Evolutionary conservation across 2,329 filamentous ascomycete species (phyloP).

Genomic region (Trichophyton verrucosum): DNA sequence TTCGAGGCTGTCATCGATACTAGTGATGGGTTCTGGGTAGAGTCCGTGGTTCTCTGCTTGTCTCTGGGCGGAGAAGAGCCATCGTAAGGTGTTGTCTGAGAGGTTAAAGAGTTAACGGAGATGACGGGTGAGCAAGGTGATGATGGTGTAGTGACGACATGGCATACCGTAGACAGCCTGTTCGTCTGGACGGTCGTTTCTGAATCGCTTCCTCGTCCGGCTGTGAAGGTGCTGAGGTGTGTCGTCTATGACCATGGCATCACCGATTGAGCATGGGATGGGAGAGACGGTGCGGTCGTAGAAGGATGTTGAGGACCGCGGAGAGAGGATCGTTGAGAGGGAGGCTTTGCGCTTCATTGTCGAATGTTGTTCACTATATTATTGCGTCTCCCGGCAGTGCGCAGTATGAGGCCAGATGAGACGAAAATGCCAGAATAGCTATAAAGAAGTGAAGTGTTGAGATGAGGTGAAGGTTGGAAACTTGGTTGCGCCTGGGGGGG

Average conservation of each 20-base stretch:
- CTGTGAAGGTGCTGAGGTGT: conserved; percentile 37
- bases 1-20: background rate
- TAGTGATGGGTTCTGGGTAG: conserved; percentile 11
- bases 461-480: background rate
- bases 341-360: conserved; percentile 52
- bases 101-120: conserved; percentile 12
- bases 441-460: background rate
- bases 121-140: background rate
- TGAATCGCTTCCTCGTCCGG: conserved; percentile 47
- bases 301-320: conserved; percentile 26
- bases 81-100: conserved; percentile 31
- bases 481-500: background rate
- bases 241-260: conserved; percentile 22
- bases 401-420: background rate
- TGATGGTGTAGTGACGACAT: conserved; percentile 13
- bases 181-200: conserved; percentile 47
- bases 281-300: conserved; percentile 16
- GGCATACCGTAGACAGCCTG: conserved; percentile 42
- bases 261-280: conserved; percentile 16
- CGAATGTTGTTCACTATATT: background rate
- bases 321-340: conserved; percentile 34
- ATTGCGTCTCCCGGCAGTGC: background rate
- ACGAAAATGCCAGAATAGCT: background rate
- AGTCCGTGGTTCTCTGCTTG: conserved; percentile 14
- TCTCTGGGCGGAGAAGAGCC: conserved; percentile 32